A percentile compares a stretch with the other conserved stretches of the same genome.
Evolutionary conservation across 1,139 yeast genomes (phyloP).

Genomic region (Geotrichum bryndzae): DNA sequence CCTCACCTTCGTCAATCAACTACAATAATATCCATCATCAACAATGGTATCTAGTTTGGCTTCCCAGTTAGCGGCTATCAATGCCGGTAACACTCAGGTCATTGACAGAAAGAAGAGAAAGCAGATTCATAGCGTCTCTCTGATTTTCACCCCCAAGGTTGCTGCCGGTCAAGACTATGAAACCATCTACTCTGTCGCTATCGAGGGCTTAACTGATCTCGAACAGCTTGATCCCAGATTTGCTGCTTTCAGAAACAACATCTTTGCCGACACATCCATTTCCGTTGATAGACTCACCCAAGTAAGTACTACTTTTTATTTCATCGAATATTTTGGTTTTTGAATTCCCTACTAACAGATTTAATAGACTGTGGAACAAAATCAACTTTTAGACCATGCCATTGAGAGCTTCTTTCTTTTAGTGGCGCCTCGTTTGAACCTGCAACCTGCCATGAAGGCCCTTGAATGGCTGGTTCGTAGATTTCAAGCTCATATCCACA

Average conservation of each 20-base stretch:
- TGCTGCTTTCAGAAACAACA: conserved; percentile 56
- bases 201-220: conserved; percentile 73
- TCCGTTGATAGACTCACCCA: conserved; percentile 76
- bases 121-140: conserved; percentile 79
- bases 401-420: conserved; percentile 67
- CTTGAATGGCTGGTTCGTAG: conserved; percentile 94
- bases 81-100: conserved; percentile 63
- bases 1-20: neutral
- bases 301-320: conserved; percentile 26
- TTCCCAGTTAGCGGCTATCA: conserved; percentile 71
- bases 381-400: conserved; percentile 65
- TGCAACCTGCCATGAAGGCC: conserved; percentile 73
- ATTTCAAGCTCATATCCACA: conserved; percentile 77
- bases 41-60: conserved; percentile 50
- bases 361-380: conserved; percentile 56
- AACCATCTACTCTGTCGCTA: conserved; percentile 62
- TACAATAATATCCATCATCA: neutral
- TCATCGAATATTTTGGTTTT: neutral
- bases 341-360: neutral
- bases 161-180: conserved; percentile 95
- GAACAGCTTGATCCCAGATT: conserved; percentile 70
- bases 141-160: conserved; percentile 75
- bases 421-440: conserved; percentile 67
- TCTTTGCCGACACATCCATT: conserved; percentile 78
- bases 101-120: conserved; percentile 83